Conservation (phyloP, 176 grass and related monocot species). For the Bothriochloa decipiens region DNA sequence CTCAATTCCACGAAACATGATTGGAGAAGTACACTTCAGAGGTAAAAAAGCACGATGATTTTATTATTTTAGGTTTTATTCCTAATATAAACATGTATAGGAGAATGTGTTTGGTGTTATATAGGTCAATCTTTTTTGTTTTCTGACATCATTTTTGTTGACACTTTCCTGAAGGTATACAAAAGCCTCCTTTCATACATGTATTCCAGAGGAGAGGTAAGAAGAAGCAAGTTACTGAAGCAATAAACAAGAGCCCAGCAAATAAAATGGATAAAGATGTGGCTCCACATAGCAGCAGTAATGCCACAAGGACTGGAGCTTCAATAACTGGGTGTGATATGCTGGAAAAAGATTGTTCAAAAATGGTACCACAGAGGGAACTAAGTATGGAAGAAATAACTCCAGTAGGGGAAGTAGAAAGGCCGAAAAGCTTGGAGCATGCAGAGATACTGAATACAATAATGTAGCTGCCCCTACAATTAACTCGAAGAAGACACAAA, state of each 20-base stretch:
- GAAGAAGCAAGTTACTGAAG: slow-evolving; percentile 22
- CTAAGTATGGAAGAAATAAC: neutral
- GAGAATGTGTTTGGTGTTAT: neutral
- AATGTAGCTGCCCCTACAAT: slow-evolving; percentile 9
- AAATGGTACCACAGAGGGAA: slow-evolving; percentile 16
- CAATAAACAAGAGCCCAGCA: slow-evolving; percentile 1
- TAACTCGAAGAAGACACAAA: slow-evolving; percentile 21
- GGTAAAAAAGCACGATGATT: neutral
- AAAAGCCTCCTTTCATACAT: slow-evolving; percentile 34
- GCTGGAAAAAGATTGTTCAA: slow-evolving; percentile 3
- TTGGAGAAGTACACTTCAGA: slow-evolving; percentile 1
- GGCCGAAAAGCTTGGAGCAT: neutral
- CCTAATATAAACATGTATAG: neutral
- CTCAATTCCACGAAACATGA: neutral
- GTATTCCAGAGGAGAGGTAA: slow-evolving; percentile 33
- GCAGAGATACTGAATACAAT: neutral
- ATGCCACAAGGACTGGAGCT: neutral
- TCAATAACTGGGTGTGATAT: slow-evolving; percentile 9
- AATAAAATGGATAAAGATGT: slow-evolving; percentile 25
- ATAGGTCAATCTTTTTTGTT: slow-evolving; percentile 7
- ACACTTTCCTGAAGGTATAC: slow-evolving; percentile 23
- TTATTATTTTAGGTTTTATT: neutral
- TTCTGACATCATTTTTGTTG: slow-evolving; percentile 14
- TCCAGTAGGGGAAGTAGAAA: neutral
- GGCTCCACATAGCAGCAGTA: slow-evolving; percentile 15